Percentiles rank a stretch among this genome's conserved stretches.
These are phyloP conservation scores for Malus hybrid DNA, from an alignment of 331 rosid species.

Conservation along the genomic window DNA sequence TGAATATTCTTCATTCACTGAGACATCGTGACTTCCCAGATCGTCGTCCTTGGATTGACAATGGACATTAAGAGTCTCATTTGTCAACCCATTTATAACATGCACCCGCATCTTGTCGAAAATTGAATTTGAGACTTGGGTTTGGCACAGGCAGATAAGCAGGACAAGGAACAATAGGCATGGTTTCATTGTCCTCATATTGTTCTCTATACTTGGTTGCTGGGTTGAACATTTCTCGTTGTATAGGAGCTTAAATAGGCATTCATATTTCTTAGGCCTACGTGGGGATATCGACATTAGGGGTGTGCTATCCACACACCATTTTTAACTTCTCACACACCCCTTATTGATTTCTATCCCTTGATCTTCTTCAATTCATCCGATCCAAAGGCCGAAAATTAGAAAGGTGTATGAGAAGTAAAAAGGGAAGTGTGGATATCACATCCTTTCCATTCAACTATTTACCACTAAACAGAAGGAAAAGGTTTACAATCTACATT, in stretches of 20 bases:
- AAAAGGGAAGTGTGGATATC: no score
- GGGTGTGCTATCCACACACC: no score
- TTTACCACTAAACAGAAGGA: no score
- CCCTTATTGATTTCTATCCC: no score
- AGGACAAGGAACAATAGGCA: background rate
- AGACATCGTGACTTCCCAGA: background rate
- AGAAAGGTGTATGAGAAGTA: no score
- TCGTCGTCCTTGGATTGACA: constrained; percentile 29
- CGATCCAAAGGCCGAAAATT: no score
- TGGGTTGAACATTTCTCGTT: background rate
- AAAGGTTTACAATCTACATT: no score
- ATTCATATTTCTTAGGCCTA: no score
- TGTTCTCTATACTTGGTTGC: background rate
- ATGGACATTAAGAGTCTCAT: background rate
- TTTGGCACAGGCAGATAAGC: background rate
- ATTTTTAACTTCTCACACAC: no score
- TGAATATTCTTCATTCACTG: constrained; percentile 1
- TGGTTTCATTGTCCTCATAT: background rate
- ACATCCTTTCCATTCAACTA: no score
- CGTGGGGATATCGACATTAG: no score
- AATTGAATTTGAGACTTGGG: background rate
- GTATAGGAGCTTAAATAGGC: background rate
- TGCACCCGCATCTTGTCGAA: constrained; percentile 17
- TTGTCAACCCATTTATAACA: constrained; percentile 21
- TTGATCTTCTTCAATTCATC: no score